Evolutionary conservation across 2,329 filamentous ascomycete genomes (phyloP).

Genomic region (Colletotrichum shisoi): DNA sequence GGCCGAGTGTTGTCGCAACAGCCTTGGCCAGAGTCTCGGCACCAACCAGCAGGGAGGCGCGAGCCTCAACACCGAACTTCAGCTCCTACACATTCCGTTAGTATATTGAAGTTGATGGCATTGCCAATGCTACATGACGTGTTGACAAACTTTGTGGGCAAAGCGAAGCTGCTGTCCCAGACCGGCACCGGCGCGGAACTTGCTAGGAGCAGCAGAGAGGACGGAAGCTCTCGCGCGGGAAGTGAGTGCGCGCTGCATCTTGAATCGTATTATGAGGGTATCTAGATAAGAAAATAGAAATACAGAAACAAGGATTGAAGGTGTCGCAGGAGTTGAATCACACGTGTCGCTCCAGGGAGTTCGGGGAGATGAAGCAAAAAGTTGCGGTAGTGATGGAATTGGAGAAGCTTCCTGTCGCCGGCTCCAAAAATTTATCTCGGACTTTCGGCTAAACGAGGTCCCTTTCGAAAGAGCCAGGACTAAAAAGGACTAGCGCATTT

Average conservation of each 20-base stretch:
- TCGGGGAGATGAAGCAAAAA: slow-evolving; percentile 44
- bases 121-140: slow-evolving; percentile 34
- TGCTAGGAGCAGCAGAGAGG: slow-evolving; percentile 73
- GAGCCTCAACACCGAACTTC: slow-evolving; percentile 96
- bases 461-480: slow-evolving; percentile 46
- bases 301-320: slow-evolving; percentile 44
- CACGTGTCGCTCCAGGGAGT: slow-evolving; percentile 43
- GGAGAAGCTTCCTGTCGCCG: slow-evolving; percentile 34
- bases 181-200: slow-evolving; percentile 69
- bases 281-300: slow-evolving; percentile 46
- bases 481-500: slow-evolving; percentile 44
- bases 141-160: slow-evolving; percentile 83
- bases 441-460: slow-evolving; percentile 53
- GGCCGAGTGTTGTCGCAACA: slow-evolving; percentile 93
- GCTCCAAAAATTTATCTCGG: slow-evolving; percentile 54
- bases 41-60: slow-evolving; percentile 87
- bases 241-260: slow-evolving; percentile 95
- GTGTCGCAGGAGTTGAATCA: slow-evolving; percentile 45
- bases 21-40: slow-evolving; percentile 97
- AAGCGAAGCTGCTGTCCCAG: slow-evolving; percentile 91
- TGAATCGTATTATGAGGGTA: slow-evolving; percentile 50
- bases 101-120: slow-evolving; percentile 38
- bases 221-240: slow-evolving; percentile 80
- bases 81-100: slow-evolving; percentile 73
- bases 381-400: slow-evolving; percentile 32